These are phyloP conservation scores for Musa balbisiana DNA, from an alignment of 202 grass and related monocot genomes.

Conservation along the genomic window DNA sequence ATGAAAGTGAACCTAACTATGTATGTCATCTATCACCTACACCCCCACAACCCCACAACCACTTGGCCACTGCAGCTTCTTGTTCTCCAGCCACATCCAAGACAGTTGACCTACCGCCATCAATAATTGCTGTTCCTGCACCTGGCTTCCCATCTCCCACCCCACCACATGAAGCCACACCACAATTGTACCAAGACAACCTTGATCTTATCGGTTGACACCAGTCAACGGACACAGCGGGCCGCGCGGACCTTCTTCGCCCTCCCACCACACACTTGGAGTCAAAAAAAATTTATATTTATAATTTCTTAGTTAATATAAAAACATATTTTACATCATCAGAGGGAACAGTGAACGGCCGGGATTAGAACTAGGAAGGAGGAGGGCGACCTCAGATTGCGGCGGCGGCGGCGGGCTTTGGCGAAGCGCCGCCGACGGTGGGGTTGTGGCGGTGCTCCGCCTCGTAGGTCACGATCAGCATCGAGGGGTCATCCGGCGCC, in stretches of 20 bases:
- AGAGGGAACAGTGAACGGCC: background rate
- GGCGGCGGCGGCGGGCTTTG: background rate
- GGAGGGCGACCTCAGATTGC: background rate
- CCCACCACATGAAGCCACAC: background rate
- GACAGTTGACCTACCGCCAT: no score
- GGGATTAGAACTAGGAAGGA: background rate
- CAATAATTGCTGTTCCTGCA: no score
- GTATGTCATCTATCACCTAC: no score
- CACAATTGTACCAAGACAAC: background rate
- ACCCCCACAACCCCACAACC: no score
- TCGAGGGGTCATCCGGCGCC: conserved; percentile 16
- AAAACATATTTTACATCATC: background rate
- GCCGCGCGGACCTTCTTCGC: no score
- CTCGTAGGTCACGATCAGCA: conserved; percentile 21
- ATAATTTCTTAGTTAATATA: no score
- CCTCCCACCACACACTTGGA: no score
- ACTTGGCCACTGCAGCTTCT: no score
- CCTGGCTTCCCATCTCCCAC: no score
- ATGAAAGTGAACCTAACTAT: no score
- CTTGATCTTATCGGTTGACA: background rate
- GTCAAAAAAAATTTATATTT: no score
- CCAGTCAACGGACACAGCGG: background rate
- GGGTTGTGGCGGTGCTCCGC: conserved; percentile 13
- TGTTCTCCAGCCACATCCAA: no score
- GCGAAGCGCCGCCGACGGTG: background rate